Evolutionary conservation across 1,284 basidiomycete genomes (phyloP).

Genomic region (Trichosporon ovoides): DNA sequence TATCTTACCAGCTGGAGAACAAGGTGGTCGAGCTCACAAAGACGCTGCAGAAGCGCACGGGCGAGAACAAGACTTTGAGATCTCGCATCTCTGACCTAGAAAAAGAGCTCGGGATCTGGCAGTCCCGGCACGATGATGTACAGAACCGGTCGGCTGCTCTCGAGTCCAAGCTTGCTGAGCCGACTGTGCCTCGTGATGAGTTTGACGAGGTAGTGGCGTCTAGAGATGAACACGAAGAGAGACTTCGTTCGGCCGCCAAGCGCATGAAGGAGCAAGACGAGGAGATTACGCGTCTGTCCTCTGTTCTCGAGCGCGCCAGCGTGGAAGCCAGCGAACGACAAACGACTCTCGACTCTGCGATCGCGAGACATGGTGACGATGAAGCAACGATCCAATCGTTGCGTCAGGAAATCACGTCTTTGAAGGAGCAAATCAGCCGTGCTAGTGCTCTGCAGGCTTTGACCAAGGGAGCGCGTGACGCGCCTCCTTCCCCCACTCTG

Average conservation of each 20-base stretch:
- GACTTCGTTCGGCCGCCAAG: constrained; percentile 71
- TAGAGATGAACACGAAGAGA: constrained; percentile 76
- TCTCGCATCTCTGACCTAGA: constrained; percentile 71
- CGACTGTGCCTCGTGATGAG: constrained; percentile 67
- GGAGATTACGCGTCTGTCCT: constrained; percentile 70
- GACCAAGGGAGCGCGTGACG: constrained; percentile 58
- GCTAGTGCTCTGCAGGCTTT: constrained; percentile 82
- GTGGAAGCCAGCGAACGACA: constrained; percentile 75
- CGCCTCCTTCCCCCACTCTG: constrained; percentile 66
- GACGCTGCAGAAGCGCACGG: constrained; percentile 81
- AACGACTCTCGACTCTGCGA: constrained; percentile 52
- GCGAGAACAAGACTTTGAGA: constrained; percentile 85
- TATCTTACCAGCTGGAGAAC: constrained; percentile 96
- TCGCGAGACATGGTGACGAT: constrained; percentile 66
- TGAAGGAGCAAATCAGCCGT: constrained; percentile 93
- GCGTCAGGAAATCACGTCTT: constrained; percentile 81
- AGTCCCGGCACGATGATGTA: constrained; percentile 81
- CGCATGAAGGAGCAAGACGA: constrained; percentile 74
- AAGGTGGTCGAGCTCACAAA: constrained; percentile 99
- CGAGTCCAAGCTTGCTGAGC: constrained; percentile 63
- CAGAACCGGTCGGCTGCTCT: constrained; percentile 70
- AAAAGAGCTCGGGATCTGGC: constrained; percentile 77
- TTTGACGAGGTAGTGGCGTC: constrained; percentile 70
- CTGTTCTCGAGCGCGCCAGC: constrained; percentile 57
- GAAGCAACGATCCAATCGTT: constrained; percentile 77